Conservation (phyloP, 352 stramenopile genomes). For the Globisporangium apiculatum region DNA sequence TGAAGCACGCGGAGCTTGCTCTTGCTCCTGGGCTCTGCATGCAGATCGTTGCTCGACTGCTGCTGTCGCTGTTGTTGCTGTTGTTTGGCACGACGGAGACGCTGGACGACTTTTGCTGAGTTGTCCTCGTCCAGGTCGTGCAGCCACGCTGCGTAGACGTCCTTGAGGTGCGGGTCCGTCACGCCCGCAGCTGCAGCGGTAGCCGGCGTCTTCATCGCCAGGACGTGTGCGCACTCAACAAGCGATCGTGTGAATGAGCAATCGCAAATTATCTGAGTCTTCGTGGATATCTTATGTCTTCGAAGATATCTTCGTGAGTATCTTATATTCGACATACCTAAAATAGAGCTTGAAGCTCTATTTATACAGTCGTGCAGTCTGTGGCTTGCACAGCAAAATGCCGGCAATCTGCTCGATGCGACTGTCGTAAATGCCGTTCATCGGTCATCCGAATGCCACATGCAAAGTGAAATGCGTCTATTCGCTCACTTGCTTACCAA, state of each 20-base stretch:
- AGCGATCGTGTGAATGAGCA: too few relatives aligned
- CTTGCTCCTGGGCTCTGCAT: neutral
- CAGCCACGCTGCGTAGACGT: slow-evolving; percentile 34
- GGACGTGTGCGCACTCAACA: too few relatives aligned
- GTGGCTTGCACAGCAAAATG: too few relatives aligned
- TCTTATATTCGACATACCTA: too few relatives aligned
- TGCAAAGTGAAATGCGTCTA: neutral
- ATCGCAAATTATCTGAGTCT: too few relatives aligned
- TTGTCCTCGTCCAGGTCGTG: slow-evolving; percentile 37
- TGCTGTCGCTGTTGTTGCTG: neutral
- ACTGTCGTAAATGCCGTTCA: too few relatives aligned
- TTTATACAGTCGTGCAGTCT: neutral
- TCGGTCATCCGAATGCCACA: neutral
- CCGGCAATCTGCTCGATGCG: too few relatives aligned
- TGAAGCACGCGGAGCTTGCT: slow-evolving; percentile 36
- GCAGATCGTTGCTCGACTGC: neutral
- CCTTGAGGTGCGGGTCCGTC: slow-evolving; percentile 17
- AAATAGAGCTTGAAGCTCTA: neutral
- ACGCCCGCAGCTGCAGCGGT: slow-evolving; percentile 2
- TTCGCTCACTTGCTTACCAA: slow-evolving; percentile 13
- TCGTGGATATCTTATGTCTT: too few relatives aligned
- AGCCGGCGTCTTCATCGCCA: neutral
- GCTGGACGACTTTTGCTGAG: slow-evolving; percentile 18
- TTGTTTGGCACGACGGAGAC: slow-evolving; percentile 10
- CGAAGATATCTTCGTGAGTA: too few relatives aligned